Conservation (phyloP, 176 grass and related monocot genomes). For the Coix lacrymajobi region DNA sequence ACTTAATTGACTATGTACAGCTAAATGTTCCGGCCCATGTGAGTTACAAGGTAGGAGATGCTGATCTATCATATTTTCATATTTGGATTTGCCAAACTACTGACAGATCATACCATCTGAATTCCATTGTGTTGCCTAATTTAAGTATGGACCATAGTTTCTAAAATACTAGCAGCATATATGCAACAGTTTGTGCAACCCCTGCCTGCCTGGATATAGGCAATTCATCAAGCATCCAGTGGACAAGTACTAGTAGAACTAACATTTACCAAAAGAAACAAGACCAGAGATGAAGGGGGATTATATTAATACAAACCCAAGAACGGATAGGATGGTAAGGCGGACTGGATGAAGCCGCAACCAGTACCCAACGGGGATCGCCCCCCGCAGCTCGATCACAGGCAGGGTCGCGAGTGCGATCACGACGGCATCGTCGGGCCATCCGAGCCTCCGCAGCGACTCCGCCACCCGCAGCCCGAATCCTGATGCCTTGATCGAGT, state of each 20-base stretch:
- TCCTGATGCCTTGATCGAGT: conserved; percentile 67
- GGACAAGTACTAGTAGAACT: neutral
- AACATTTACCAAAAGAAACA: neutral
- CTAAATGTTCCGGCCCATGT: neutral
- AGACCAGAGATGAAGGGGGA: neutral
- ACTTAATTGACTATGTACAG: neutral
- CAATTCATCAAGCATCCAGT: conserved; percentile 14
- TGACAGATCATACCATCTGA: neutral
- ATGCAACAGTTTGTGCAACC: neutral
- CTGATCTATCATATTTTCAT: neutral
- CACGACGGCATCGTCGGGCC: conserved; percentile 83
- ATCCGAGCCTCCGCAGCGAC: conserved; percentile 68
- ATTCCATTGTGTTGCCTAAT: neutral
- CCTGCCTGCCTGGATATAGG: neutral
- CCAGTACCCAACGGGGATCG: conserved; percentile 93
- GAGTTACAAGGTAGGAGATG: neutral
- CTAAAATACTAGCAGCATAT: neutral
- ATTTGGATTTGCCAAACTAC: neutral
- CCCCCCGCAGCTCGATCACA: conserved; percentile 83
- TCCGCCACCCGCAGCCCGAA: conserved; percentile 73
- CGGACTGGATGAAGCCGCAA: conserved; percentile 71
- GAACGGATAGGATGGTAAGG: conserved; percentile 69
- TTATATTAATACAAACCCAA: conserved; percentile 44
- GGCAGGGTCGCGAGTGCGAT: conserved; percentile 73
- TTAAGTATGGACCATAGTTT: too few relatives aligned